Conservation (phyloP, 176 grass and related monocot genomes). For the Panicum miliaceum region DNA sequence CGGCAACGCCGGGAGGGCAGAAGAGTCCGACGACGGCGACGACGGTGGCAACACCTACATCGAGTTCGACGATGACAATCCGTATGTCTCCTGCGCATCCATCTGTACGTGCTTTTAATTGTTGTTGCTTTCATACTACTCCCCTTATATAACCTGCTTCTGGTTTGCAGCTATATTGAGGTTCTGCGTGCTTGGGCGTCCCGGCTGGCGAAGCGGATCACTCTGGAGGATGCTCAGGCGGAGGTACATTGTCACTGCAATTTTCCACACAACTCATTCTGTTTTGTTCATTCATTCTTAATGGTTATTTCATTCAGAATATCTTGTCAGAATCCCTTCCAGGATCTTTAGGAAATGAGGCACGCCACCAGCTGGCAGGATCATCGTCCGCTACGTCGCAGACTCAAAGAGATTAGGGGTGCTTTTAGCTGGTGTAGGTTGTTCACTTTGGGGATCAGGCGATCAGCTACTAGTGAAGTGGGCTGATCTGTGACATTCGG, state of each 20-base stretch:
- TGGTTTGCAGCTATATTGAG: not conserved
- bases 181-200: not conserved
- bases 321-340: not conserved
- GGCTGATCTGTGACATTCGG: too few relatives aligned
- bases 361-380: too few relatives aligned
- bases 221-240: not conserved
- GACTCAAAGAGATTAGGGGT: too few relatives aligned
- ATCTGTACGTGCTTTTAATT: not conserved
- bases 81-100: not conserved
- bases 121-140: too few relatives aligned
- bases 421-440: too few relatives aligned
- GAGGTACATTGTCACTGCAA: not conserved
- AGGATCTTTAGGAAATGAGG: not conserved
- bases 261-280: not conserved
- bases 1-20: not conserved
- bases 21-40: not conserved
- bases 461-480: too few relatives aligned
- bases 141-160: not conserved
- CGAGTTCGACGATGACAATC: conserved; percentile 11
- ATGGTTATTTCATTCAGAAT: not conserved
- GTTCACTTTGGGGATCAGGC: too few relatives aligned
- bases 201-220: not conserved
- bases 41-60: too few relatives aligned
- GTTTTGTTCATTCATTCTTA: not conserved
- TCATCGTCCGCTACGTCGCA: too few relatives aligned